Evolutionary conservation across 805 yeast genomes (phyloP).

Genomic region (Monosporozyma yasuniensis): DNA sequence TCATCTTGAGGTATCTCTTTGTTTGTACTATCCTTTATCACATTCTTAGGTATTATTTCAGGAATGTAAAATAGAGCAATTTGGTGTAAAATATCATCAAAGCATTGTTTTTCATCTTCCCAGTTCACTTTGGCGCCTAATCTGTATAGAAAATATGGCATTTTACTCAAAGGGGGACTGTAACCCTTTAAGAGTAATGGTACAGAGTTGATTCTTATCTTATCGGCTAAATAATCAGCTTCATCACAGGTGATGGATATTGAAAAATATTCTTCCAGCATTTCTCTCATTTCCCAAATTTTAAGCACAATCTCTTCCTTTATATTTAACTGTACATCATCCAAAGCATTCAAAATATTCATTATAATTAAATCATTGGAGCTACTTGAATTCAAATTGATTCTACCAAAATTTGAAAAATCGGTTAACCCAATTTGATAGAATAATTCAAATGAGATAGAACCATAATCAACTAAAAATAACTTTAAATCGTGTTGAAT

Average conservation of each 20-base stretch:
- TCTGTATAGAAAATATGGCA: conserved; percentile 58
- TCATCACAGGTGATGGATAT: conserved; percentile 33
- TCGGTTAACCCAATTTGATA: conserved; percentile 74
- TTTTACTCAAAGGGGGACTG: conserved; percentile 50
- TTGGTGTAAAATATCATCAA: conserved; percentile 55
- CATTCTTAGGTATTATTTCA: conserved; percentile 27
- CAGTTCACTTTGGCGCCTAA: conserved; percentile 54
- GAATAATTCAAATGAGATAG: conserved; percentile 56
- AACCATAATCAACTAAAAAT: conserved; percentile 71
- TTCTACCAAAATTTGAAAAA: conserved; percentile 71
- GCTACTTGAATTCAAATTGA: conserved; percentile 29
- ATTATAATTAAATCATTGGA: conserved; percentile 10
- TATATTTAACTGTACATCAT: conserved; percentile 12
- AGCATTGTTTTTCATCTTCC: conserved; percentile 58
- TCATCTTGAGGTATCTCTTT: conserved; percentile 17
- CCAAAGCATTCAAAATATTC: conserved; percentile 14
- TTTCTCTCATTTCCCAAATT: conserved; percentile 50
- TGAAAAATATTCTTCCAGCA: conserved; percentile 75
- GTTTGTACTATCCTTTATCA: not conserved
- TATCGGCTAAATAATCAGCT: conserved; percentile 23
- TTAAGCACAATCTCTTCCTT: conserved; percentile 21
- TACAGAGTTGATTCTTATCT: conserved; percentile 38
- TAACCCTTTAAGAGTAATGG: conserved; percentile 66
- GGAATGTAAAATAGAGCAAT: conserved; percentile 71
- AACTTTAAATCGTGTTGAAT: conserved; percentile 75